phyloP scores from a whole-genome alignment of 805 yeast genomes.

The Jamesozyma rosinii region DNA sequence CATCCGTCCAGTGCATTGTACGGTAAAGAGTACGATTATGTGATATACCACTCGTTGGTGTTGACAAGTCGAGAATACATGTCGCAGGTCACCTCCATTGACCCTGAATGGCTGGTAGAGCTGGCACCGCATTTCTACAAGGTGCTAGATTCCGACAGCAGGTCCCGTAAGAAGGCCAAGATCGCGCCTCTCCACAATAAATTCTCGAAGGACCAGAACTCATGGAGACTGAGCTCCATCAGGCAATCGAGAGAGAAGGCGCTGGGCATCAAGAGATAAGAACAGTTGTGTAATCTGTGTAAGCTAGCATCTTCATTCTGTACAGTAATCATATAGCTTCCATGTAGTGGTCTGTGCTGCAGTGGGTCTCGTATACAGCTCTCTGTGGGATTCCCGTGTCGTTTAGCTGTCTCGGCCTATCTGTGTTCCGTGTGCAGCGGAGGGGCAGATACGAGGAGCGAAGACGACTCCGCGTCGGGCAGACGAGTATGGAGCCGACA shows the following conservation, averaged over 20 bases:
- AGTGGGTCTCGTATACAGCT: too few relatives aligned
- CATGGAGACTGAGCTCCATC: constrained; percentile 64
- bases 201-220: constrained; percentile 49
- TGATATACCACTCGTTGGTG: constrained; percentile 71
- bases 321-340: too few relatives aligned
- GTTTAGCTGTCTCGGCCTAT: too few relatives aligned
- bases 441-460: too few relatives aligned
- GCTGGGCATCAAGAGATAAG: constrained; percentile 21
- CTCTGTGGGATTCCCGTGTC: too few relatives aligned
- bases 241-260: constrained; percentile 27
- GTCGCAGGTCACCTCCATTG: constrained; percentile 79
- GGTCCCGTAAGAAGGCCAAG: constrained; percentile 48
- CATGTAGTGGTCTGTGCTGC: too few relatives aligned
- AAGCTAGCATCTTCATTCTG: too few relatives aligned
- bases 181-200: constrained; percentile 66
- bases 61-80: constrained; percentile 83
- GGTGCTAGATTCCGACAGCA: constrained; percentile 45
- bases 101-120: constrained; percentile 69
- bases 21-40: constrained; percentile 59
- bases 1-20: constrained; percentile 81
- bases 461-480: too few relatives aligned
- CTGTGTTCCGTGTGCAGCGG: too few relatives aligned
- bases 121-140: constrained; percentile 66
- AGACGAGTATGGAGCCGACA: too few relatives aligned
- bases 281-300: not conserved